Conservation (phyloP, 202 grass and related monocot species). For the Panicum virgatum region DNA sequence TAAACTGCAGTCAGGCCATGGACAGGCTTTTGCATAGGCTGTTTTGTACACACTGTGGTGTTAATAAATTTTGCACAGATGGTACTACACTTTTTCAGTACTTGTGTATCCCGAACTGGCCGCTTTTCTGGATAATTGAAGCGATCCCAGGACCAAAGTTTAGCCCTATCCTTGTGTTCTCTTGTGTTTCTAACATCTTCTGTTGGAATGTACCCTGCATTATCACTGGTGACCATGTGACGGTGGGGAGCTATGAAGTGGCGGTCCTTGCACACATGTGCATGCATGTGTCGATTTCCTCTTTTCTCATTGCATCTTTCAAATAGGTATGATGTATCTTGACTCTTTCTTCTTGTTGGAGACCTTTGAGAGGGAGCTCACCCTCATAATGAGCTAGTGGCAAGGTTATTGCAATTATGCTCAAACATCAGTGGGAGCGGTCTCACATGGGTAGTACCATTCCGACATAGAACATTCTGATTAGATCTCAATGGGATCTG, state of each 20-base stretch:
- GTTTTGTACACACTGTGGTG: neutral
- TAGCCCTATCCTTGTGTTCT: constrained; percentile 31
- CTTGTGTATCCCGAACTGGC: constrained; percentile 26
- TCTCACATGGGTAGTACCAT: constrained; percentile 36
- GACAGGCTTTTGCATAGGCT: neutral
- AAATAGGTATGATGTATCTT: constrained; percentile 40
- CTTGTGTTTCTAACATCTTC: constrained; percentile 29
- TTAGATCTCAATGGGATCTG: neutral
- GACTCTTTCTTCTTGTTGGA: constrained; percentile 42
- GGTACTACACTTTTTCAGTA: constrained; percentile 28
- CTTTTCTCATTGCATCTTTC: constrained; percentile 23
- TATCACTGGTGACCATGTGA: constrained; percentile 55
- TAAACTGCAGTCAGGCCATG: neutral
- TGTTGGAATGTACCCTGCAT: constrained; percentile 38
- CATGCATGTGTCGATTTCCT: constrained; percentile 45
- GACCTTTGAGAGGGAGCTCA: constrained; percentile 14
- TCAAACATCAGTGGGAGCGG: constrained; percentile 20
- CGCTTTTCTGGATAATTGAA: constrained; percentile 31
- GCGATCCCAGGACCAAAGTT: constrained; percentile 24
- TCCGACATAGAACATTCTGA: constrained; percentile 13
- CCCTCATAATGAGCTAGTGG: constrained; percentile 37
- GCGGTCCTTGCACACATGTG: constrained; percentile 53
- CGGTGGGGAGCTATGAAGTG: constrained; percentile 37
- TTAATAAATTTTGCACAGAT: constrained; percentile 15
- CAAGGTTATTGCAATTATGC: constrained; percentile 26